Evolutionary conservation across 331 rosid genomes (phyloP), one percentile per base, ranked within the genome.

Genomic region (Malus hybrid): DNA sequence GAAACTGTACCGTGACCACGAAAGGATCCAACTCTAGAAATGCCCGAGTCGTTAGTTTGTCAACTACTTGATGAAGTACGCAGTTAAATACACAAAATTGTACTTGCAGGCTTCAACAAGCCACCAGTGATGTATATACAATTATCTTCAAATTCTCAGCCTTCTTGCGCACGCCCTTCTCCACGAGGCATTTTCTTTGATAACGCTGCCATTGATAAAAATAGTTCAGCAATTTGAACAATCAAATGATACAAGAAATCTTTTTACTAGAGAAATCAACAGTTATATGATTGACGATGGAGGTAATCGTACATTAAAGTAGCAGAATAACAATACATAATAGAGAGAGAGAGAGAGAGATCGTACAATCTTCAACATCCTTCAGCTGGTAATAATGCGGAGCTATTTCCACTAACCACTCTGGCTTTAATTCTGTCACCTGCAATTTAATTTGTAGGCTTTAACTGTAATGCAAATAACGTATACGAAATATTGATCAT

Each of bases 341-440:
- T 34, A 34, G 42, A 7, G 42, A 34, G 42, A 34, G 42, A 34
- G 39, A 33, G 42, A 79, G 79, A 72, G 83, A 77, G 74, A 75
- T 32, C 92, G 34, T 91, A 89, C 97, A 20, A 61, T 94, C 99
- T 90, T 92, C 99, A 70, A 90, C 99, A 77, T 94, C 96, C 79
- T 94, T 90, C 7, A 85, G 91, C 84, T 94, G 93, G 87, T 94
- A 92, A 85, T 85, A 94, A 72, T 92, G 99, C 6, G 96, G 97
- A 65, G 97, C 97, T 69, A 94, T 90, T 87, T 94, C 99, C 78
- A 90, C 90, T 86, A 89, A 72, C 97, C 97, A 94, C 28, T 94
- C 97, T 5, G 96, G 96, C 81, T 90, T 94, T 68, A 94, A 72
- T 77, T 92, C 95, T 0, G 92, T 94, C 74, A 88, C 87, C 97